Evolutionary conservation across 352 stramenopile species (phyloP).

Genomic region (Thraustochytrium striatum): DNA sequence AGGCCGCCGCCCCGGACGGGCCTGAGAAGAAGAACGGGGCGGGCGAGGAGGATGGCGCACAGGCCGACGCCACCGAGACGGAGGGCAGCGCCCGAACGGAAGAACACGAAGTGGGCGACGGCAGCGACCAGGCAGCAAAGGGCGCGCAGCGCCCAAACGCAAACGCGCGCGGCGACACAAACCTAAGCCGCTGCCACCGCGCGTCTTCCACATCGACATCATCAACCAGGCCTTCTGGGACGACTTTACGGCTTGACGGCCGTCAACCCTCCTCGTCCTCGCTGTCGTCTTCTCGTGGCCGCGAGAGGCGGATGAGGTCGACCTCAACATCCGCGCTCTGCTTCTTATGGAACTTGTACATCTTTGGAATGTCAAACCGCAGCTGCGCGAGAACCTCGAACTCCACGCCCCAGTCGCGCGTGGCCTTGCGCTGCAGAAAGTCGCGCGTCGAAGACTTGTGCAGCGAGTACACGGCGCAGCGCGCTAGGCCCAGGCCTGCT

Average conservation of each 20-base stretch:
- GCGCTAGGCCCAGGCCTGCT: constrained; percentile 58
- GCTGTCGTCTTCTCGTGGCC: not conserved
- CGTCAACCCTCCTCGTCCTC: not conserved
- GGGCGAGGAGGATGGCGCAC: not conserved
- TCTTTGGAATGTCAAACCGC: constrained; percentile 69
- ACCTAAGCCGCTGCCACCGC: not conserved
- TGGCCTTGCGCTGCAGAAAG: constrained; percentile 62
- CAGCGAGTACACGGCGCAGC: constrained; percentile 67
- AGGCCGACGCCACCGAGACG: no score
- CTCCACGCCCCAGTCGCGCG: constrained; percentile 60
- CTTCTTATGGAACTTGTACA: constrained; percentile 71
- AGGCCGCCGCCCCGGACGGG: not conserved
- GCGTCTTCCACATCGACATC: constrained; percentile 36
- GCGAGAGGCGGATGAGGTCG: constrained; percentile 64
- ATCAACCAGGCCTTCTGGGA: constrained; percentile 40
- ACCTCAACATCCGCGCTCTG: constrained; percentile 66
- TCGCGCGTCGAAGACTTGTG: constrained; percentile 70
- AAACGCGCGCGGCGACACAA: not conserved
- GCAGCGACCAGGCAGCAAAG: no score
- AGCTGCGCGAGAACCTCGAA: constrained; percentile 68
- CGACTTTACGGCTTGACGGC: not conserved
- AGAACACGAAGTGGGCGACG: no score
- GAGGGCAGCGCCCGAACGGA: no score
- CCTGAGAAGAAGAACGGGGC: not conserved
- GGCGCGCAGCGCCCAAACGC: not conserved